Evolutionary conservation across 2,329 filamentous ascomycete genomes (phyloP).

Genomic region (Teratosphaeria destructans): DNA sequence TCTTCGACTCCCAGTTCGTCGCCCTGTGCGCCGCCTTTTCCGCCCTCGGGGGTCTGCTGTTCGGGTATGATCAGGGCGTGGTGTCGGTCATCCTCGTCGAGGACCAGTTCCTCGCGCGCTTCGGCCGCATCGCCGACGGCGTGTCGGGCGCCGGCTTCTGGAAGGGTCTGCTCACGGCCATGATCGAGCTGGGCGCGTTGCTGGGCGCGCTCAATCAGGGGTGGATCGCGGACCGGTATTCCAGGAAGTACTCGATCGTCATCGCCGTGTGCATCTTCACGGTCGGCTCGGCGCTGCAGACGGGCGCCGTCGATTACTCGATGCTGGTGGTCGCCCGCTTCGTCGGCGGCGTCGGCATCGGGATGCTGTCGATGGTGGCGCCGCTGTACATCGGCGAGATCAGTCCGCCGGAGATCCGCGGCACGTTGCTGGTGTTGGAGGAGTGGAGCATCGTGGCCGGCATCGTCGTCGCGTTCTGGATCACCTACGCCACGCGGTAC

Average conservation of each 20-base stretch:
- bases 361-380: constrained; percentile 27
- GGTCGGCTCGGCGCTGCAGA: constrained; percentile 35
- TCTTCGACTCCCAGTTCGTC: constrained; percentile 41
- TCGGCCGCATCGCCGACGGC: constrained; percentile 24
- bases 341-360: constrained; percentile 24
- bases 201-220: constrained; percentile 23
- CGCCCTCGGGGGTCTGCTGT: constrained; percentile 33
- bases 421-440: constrained; percentile 38
- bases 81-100: constrained; percentile 35
- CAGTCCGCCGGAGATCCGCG: constrained; percentile 29
- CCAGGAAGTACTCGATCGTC: constrained; percentile 34
- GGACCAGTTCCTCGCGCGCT: constrained; percentile 33
- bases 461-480: constrained; percentile 42
- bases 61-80: constrained; percentile 34
- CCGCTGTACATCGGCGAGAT: constrained; percentile 29
- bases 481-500: constrained; percentile 44
- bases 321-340: constrained; percentile 24
- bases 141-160: constrained; percentile 22
- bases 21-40: constrained; percentile 39
- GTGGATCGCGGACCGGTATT: constrained; percentile 32
- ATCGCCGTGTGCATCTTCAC: constrained; percentile 33
- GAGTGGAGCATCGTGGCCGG: constrained; percentile 38
- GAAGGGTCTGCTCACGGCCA: constrained; percentile 34
- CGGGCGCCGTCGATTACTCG: constrained; percentile 17
- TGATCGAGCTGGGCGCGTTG: constrained; percentile 34